Evolutionary conservation across 805 yeast species (phyloP).

Genomic region (Schwanniomyces occidentalis): DNA sequence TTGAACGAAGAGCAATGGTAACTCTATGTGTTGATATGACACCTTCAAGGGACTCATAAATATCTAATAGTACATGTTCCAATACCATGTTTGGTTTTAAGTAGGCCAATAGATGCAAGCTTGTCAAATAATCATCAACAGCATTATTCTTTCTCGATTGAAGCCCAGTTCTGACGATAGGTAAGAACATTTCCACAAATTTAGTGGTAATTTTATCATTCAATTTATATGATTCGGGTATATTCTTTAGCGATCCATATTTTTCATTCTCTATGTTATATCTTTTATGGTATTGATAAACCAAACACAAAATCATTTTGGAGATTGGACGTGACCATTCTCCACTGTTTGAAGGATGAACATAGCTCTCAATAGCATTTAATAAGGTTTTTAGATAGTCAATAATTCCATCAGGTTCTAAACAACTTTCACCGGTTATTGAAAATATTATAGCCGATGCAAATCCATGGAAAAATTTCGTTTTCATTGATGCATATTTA

Average conservation of each 20-base stretch:
- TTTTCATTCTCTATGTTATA: conserved; percentile 47
- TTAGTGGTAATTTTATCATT: conserved; percentile 29
- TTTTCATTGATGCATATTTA: conserved; percentile 45
- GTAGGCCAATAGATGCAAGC: conserved; percentile 64
- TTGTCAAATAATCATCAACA: conserved; percentile 56
- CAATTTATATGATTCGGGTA: conserved; percentile 35
- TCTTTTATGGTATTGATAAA: conserved; percentile 61
- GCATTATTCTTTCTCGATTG: conserved; percentile 67
- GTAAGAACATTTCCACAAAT: conserved; percentile 56
- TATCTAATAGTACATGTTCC: conserved; percentile 60
- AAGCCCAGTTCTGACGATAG: conserved; percentile 65
- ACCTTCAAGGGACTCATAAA: conserved; percentile 73
- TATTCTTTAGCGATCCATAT: conserved; percentile 21
- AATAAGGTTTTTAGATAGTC: conserved; percentile 54
- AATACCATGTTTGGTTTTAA: conserved; percentile 56
- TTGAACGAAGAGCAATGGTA: conserved; percentile 64
- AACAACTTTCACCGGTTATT: conserved; percentile 49
- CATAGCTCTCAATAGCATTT: conserved; percentile 75
- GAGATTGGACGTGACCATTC: conserved; percentile 79
- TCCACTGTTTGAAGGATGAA: conserved; percentile 92
- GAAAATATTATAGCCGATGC: conserved; percentile 57
- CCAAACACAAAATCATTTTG: conserved; percentile 59
- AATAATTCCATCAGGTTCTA: conserved; percentile 46
- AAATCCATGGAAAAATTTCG: conserved; percentile 43
- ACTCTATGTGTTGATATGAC: conserved; percentile 80